A percentile compares a stretch with the other conserved stretches of the same genome.
Conservation (phyloP, 371 early-diverging fungal genomes). For the Blakeslea trispora region DNA sequence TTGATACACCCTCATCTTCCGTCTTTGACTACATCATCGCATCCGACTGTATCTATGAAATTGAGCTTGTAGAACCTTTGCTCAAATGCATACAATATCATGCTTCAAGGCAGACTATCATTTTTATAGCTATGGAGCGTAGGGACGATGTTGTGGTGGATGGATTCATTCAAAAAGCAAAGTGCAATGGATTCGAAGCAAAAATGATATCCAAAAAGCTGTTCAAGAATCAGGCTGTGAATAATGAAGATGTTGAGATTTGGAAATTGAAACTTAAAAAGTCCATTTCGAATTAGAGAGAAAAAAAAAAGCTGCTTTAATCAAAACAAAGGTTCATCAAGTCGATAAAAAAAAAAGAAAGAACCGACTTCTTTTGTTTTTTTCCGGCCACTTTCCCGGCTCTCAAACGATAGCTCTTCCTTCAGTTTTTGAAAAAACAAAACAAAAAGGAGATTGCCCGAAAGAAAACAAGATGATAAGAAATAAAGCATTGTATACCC, state of each 20-base stretch:
- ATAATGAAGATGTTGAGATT: constrained; percentile 43
- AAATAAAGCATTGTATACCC: no score
- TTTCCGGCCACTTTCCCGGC: not conserved
- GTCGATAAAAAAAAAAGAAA: not conserved
- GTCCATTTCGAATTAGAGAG: not conserved
- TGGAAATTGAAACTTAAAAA: constrained; percentile 41
- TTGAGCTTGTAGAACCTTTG: constrained; percentile 32
- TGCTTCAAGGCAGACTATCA: constrained; percentile 20
- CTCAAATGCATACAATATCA: constrained; percentile 21
- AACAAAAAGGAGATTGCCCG: no score
- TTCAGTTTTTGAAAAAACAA: no score
- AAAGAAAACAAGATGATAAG: no score
- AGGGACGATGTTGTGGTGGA: constrained; percentile 41
- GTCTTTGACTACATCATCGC: constrained; percentile 36
- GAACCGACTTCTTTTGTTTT: constrained; percentile 26
- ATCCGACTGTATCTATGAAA: constrained; percentile 44
- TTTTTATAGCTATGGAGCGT: constrained; percentile 36
- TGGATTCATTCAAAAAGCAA: constrained; percentile 36
- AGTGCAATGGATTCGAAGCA: constrained; percentile 36
- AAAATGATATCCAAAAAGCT: constrained; percentile 32
- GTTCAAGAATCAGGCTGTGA: constrained; percentile 19
- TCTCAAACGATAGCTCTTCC: no score
- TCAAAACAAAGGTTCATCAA: no score
- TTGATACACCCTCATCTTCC: constrained; percentile 4
- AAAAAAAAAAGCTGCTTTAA: no score